Evolutionary conservation across 768 basidiomycete species (phyloP).

Genomic region (Trametes elegans): DNA sequence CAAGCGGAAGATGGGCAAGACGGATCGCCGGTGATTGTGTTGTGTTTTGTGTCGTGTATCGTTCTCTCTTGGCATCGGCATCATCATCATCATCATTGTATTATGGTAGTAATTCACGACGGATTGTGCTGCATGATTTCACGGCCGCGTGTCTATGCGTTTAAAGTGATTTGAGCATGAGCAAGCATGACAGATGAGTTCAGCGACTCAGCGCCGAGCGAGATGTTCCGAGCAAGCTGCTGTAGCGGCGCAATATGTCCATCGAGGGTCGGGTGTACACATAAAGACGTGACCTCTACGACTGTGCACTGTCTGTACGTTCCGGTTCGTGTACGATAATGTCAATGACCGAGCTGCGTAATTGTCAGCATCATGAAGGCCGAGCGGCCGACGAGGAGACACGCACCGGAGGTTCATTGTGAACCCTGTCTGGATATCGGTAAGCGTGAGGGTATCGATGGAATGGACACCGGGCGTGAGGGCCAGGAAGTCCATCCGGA

Average conservation of each 20-base stretch:
- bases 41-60: background rate
- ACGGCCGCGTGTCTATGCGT: too few relatives aligned
- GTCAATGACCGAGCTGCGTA: constrained; percentile 66
- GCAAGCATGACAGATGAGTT: too few relatives aligned
- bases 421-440: constrained; percentile 72
- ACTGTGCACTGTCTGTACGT: background rate
- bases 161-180: too few relatives aligned
- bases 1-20: constrained; percentile 84
- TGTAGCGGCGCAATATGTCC: too few relatives aligned
- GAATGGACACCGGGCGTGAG: constrained; percentile 77
- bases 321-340: constrained; percentile 63
- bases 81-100: too few relatives aligned
- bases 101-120: constrained; percentile 1
- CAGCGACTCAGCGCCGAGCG: too few relatives aligned
- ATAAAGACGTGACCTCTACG: background rate
- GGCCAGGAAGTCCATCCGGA: constrained; percentile 83
- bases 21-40: constrained; percentile 58
- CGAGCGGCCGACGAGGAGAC: background rate
- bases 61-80: background rate
- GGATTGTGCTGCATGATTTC: constrained; percentile 5
- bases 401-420: constrained; percentile 71
- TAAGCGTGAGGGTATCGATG: constrained; percentile 67
- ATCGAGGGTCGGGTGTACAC: background rate
- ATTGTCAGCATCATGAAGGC: background rate
- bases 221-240: too few relatives aligned